Percentiles rank a stretch among this genome's conserved stretches.
These are phyloP conservation scores for Magnolia kwangsiensis DNA, from an alignment of 164 flowering plant genomes.

Conservation along the genomic window DNA sequence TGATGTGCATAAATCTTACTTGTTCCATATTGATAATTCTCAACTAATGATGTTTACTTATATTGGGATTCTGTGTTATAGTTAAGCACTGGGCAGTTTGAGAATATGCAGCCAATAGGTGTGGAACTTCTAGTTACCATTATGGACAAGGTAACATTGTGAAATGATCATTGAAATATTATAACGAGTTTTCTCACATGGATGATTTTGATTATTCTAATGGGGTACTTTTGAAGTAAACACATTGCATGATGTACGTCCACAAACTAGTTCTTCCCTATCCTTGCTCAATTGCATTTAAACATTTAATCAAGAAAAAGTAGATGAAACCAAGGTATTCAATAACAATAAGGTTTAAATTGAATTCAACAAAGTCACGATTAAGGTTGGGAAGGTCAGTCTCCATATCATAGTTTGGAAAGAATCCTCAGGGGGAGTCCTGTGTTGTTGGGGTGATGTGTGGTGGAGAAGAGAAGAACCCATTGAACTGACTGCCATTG, in stretches of 20 bases:
- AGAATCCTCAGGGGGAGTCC: no score
- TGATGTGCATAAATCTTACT: slow-evolving; percentile 3
- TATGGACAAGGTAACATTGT: slow-evolving; percentile 72
- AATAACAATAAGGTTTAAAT: no score
- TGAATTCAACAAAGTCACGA: no score
- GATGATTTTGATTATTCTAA: neutral
- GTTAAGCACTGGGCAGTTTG: slow-evolving; percentile 96
- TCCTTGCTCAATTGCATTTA: neutral
- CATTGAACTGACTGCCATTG: no score
- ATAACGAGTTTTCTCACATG: neutral
- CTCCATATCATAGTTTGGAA: no score
- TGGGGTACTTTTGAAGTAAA: no score
- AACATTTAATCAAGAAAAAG: neutral
- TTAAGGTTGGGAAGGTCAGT: no score
- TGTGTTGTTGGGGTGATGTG: no score
- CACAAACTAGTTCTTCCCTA: neutral
- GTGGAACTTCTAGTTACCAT: slow-evolving; percentile 67
- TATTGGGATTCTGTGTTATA: slow-evolving; percentile 17
- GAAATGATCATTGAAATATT: neutral
- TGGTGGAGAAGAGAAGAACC: no score
- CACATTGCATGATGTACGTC: no score
- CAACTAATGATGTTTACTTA: neutral
- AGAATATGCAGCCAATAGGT: slow-evolving; percentile 87
- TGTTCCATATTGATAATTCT: neutral
- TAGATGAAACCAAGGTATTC: neutral